Evolutionary conservation across 2,329 filamentous ascomycete species (phyloP).

Genomic region (Ophiostoma piceae): DNA sequence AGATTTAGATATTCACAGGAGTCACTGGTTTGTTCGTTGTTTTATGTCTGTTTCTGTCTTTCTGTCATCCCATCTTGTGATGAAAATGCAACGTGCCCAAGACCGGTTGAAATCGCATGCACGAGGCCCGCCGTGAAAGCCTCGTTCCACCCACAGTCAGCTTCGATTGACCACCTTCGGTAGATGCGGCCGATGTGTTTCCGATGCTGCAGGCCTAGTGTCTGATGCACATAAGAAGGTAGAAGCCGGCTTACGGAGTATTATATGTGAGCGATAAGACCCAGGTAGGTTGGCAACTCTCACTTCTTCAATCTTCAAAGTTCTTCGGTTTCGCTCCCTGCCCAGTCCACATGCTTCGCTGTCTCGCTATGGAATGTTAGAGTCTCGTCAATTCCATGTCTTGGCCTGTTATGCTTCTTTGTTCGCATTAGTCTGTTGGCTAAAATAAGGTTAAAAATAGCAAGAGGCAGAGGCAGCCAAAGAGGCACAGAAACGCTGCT

Average conservation of each 20-base stretch:
- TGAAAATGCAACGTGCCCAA: neutral
- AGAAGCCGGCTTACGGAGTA: no score
- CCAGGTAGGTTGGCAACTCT: neutral
- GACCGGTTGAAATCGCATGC: neutral
- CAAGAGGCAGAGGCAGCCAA: neutral
- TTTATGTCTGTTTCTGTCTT: neutral
- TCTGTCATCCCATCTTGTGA: neutral
- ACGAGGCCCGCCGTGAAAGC: neutral
- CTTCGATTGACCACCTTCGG: conserved; percentile 5
- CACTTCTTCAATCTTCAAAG: neutral
- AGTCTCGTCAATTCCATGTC: neutral
- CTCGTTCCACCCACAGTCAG: neutral
- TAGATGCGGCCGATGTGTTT: neutral
- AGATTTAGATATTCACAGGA: neutral
- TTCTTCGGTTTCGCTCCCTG: neutral
- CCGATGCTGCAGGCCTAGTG: neutral
- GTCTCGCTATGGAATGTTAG: neutral
- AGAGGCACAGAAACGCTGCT: neutral
- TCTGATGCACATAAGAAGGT: neutral
- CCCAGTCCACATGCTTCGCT: neutral
- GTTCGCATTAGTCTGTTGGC: neutral
- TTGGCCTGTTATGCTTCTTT: neutral
- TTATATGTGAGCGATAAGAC: neutral
- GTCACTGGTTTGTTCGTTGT: neutral
- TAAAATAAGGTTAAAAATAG: conserved; percentile 1